A percentile compares a stretch with the other conserved stretches of the same genome.
These are phyloP conservation scores for Leptomonas seymouri DNA, from an alignment of 208 protist species.

Conservation along the genomic window DNA sequence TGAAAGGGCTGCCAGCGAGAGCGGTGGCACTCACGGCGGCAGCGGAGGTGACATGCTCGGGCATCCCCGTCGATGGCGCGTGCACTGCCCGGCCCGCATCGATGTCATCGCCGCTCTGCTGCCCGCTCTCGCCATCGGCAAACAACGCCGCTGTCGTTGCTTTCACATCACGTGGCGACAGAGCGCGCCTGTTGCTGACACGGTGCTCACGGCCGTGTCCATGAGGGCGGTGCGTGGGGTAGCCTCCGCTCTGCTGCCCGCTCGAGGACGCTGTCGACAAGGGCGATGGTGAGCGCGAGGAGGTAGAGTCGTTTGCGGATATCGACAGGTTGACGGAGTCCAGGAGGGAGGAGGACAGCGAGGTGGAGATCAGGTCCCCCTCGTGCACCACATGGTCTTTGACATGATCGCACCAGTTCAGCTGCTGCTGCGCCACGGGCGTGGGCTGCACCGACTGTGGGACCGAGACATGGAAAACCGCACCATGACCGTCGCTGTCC, in stretches of 20 bases:
- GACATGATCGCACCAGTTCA: neutral
- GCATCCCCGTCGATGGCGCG: no score
- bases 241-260: neutral
- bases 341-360: conserved; percentile 10
- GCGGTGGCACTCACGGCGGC: no score
- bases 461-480: no score
- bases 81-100: no score
- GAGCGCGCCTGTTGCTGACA: neutral
- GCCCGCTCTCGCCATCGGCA: neutral
- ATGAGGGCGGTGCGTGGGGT: neutral
- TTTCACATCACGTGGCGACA: neutral
- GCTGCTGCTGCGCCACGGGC: neutral
- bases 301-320: conserved; percentile 11
- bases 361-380: neutral
- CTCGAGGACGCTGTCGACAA: neutral
- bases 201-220: neutral
- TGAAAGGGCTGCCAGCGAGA: no score
- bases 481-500: no score
- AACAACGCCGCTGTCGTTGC: neutral
- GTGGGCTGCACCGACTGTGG: neutral
- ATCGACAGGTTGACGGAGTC: conserved; percentile 4
- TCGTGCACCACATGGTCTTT: neutral
- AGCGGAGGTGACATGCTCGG: no score
- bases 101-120: neutral
- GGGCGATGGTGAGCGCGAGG: conserved; percentile 2